Conservation (phyloP, 75 land plant species). For the Selaginella tamariscina region DNA sequence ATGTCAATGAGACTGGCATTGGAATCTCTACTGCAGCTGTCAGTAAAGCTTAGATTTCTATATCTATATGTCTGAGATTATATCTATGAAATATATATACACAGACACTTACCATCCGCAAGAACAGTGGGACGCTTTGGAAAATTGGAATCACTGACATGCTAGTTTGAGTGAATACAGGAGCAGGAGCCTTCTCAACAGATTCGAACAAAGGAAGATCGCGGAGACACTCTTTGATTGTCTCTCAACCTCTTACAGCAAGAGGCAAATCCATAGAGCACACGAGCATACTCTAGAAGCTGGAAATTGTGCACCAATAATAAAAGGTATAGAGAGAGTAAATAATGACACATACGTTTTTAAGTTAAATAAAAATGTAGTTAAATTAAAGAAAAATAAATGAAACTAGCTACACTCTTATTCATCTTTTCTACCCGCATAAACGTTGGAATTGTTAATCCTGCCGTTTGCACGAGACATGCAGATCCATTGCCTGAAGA, state of each 20-base stretch:
- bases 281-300: constrained; percentile 74
- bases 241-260: constrained; percentile 69
- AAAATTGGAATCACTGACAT: constrained; percentile 40
- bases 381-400: too few species aligned
- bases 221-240: constrained; percentile 83
- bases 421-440: too few species aligned
- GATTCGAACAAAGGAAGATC: constrained; percentile 61
- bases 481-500: too few species aligned
- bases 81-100: too few species aligned
- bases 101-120: constrained; percentile 90
- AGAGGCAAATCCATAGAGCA: constrained; percentile 86
- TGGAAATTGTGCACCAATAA: too few species aligned
- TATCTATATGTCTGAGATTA: too few species aligned
- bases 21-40: constrained; percentile 83
- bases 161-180: neutral
- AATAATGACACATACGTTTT: too few species aligned
- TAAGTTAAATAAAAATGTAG: too few species aligned
- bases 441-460: too few species aligned
- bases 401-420: too few species aligned
- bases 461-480: too few species aligned
- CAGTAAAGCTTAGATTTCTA: constrained; percentile 87
- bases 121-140: constrained; percentile 66
- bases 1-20: constrained; percentile 37
- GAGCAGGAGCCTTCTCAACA: neutral
- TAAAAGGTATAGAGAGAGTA: too few species aligned